Evolutionary conservation across 306 rosid genomes (phyloP).

Genomic region (Myrica gale): DNA sequence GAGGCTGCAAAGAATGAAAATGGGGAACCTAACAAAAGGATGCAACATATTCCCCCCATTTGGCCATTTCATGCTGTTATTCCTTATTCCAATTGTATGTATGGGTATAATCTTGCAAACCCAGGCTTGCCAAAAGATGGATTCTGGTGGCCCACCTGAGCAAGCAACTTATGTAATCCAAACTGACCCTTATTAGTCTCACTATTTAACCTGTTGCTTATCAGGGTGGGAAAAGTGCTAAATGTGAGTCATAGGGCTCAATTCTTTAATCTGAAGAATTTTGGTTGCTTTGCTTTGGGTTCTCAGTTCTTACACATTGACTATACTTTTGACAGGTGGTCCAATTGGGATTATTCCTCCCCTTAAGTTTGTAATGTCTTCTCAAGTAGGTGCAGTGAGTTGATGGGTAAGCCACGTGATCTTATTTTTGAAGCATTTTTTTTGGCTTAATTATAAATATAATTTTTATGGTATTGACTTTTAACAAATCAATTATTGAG

Average conservation of each 20-base stretch:
- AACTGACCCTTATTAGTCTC: not conserved
- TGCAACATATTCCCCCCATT: not conserved
- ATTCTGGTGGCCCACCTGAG: constrained; percentile 31
- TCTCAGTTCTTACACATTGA: too few relatives aligned
- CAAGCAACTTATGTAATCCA: constrained; percentile 1
- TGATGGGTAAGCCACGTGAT: too few relatives aligned
- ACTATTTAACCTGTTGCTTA: not conserved
- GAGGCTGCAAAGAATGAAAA: constrained; percentile 14
- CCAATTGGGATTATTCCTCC: not conserved
- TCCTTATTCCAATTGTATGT: constrained; percentile 21
- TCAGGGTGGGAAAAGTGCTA: not conserved
- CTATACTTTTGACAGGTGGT: too few relatives aligned
- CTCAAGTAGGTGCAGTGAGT: too few relatives aligned
- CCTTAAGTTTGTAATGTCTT: not conserved
- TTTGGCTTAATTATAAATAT: too few relatives aligned
- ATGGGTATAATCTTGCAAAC: not conserved
- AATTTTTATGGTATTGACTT: too few relatives aligned
- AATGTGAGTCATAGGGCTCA: not conserved
- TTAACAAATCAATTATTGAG: too few relatives aligned
- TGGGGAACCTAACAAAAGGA: constrained; percentile 6
- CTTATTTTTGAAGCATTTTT: too few relatives aligned
- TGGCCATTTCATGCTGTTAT: constrained; percentile 8
- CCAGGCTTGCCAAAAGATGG: not conserved
- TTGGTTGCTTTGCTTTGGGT: too few relatives aligned
- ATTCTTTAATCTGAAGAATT: not conserved